Evolutionary conservation across 1,139 yeast species (phyloP).

Genomic region (Geotrichum phurueaensis): DNA sequence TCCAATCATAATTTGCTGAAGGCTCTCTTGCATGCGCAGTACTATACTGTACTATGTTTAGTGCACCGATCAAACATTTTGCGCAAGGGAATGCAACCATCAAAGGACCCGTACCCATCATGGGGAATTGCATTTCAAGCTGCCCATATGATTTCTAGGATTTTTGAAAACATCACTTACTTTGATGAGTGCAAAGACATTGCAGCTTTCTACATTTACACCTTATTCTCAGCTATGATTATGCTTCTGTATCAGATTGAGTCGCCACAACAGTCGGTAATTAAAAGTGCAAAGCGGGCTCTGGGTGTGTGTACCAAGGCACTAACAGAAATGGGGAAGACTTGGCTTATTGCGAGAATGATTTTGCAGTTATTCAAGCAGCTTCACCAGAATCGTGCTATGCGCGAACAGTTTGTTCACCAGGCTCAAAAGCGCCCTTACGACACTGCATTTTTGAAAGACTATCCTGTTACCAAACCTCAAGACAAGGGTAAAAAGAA

Average conservation of each 20-base stretch:
- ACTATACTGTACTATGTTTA: constrained; percentile 64
- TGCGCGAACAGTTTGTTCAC: constrained; percentile 29
- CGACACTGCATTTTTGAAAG: constrained; percentile 8
- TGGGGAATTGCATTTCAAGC: constrained; percentile 87
- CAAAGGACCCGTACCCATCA: constrained; percentile 55
- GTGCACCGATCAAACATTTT: constrained; percentile 68
- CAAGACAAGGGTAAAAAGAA: background rate
- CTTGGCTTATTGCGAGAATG: constrained; percentile 39
- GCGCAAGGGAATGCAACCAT: constrained; percentile 32
- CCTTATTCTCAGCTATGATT: constrained; percentile 60
- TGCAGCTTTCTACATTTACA: constrained; percentile 50
- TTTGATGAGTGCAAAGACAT: constrained; percentile 49
- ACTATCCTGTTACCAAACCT: background rate
- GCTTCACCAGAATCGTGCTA: constrained; percentile 27
- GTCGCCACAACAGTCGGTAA: constrained; percentile 50
- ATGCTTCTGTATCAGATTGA: constrained; percentile 72
- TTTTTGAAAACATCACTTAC: constrained; percentile 53
- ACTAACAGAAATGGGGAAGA: constrained; percentile 47
- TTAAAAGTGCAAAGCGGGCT: constrained; percentile 55
- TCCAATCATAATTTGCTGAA: constrained; percentile 49
- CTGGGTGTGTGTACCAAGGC: constrained; percentile 48
- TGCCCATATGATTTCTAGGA: constrained; percentile 70
- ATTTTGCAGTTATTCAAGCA: constrained; percentile 33
- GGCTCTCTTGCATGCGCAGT: constrained; percentile 62
- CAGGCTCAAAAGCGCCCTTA: constrained; percentile 8